Evolutionary conservation across 2,329 filamentous ascomycete species (phyloP).

Genomic region (Xylaria sp.): DNA sequence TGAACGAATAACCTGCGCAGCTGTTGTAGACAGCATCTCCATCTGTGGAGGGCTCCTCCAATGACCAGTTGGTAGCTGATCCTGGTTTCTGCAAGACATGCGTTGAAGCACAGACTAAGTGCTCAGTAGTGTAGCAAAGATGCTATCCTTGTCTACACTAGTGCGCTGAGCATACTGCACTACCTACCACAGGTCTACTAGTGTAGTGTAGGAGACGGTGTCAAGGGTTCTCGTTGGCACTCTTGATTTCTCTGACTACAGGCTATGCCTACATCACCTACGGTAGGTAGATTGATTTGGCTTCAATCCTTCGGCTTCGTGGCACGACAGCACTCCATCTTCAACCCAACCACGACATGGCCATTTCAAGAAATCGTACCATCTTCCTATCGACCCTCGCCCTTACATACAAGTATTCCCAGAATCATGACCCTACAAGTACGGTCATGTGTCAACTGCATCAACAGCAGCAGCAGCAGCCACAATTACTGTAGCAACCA

Average conservation of each 20-base stretch:
- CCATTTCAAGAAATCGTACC: slow-evolving; percentile 23
- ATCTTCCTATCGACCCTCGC: slow-evolving; percentile 7
- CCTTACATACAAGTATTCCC: not conserved
- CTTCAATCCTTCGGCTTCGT: slow-evolving; percentile 22
- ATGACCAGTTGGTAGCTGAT: slow-evolving; percentile 25
- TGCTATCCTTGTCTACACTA: slow-evolving; percentile 2
- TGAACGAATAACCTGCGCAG: slow-evolving; percentile 43
- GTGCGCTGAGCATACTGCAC: not conserved
- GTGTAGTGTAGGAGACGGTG: not conserved
- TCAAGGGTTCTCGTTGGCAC: slow-evolving; percentile 17
- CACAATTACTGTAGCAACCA: not conserved
- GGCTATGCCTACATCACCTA: too few species aligned
- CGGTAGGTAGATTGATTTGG: not conserved
- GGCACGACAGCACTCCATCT: slow-evolving; percentile 29
- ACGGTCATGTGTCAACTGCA: slow-evolving; percentile 10
- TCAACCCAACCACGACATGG: slow-evolving; percentile 28
- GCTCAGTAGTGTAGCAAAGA: slow-evolving; percentile 4
- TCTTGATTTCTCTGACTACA: slow-evolving; percentile 12
- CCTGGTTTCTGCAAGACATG: slow-evolving; percentile 38
- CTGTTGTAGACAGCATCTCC: slow-evolving; percentile 27
- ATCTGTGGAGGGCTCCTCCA: slow-evolving; percentile 25
- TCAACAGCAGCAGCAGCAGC: not conserved
- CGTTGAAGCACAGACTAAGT: slow-evolving; percentile 10
- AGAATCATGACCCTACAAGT: slow-evolving; percentile 1
- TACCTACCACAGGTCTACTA: not conserved